Evolutionary conservation across 2,329 filamentous ascomycete genomes (phyloP).

Genomic region (Nothomitra cinnamomea): DNA sequence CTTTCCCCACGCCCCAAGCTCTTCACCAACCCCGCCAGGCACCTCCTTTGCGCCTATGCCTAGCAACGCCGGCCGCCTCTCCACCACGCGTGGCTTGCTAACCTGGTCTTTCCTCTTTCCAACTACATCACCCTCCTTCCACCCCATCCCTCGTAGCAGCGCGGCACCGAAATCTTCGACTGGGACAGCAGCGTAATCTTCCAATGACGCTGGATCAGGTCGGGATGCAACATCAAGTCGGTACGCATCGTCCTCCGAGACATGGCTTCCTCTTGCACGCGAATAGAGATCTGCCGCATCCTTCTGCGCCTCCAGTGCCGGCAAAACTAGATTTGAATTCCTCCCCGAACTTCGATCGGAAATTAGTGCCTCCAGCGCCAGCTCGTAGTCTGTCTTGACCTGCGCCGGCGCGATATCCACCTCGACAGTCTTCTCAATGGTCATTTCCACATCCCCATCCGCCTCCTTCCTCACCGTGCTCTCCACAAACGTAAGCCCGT

Average conservation of each 20-base stretch:
- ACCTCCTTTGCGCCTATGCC: constrained; percentile 80
- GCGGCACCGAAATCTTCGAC: constrained; percentile 92
- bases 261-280: constrained; percentile 7
- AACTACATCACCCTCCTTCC: constrained; percentile 54
- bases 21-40: constrained; percentile 43
- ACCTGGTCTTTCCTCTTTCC: constrained; percentile 37
- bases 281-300: not conserved
- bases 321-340: constrained; percentile 23
- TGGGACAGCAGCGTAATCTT: constrained; percentile 75
- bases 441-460: constrained; percentile 34
- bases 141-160: constrained; percentile 83
- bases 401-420: constrained; percentile 34
- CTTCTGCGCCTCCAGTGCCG: constrained; percentile 11
- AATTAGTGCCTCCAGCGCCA: constrained; percentile 29
- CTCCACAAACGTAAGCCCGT: constrained; percentile 35
- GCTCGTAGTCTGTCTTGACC: constrained; percentile 17
- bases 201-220: constrained; percentile 58
- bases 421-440: constrained; percentile 50
- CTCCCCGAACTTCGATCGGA: constrained; percentile 14
- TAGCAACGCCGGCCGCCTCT: constrained; percentile 60
- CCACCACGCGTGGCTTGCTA: constrained; percentile 45
- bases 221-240: constrained; percentile 51
- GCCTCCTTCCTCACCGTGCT: constrained; percentile 22
- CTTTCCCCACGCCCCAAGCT: constrained; percentile 68
- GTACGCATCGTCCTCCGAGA: constrained; percentile 48